Evolutionary conservation across 2,329 filamentous ascomycete species (phyloP), one percentile per base, ranked within the genome.

Genomic region (Lasiodiplodia sp.): DNA sequence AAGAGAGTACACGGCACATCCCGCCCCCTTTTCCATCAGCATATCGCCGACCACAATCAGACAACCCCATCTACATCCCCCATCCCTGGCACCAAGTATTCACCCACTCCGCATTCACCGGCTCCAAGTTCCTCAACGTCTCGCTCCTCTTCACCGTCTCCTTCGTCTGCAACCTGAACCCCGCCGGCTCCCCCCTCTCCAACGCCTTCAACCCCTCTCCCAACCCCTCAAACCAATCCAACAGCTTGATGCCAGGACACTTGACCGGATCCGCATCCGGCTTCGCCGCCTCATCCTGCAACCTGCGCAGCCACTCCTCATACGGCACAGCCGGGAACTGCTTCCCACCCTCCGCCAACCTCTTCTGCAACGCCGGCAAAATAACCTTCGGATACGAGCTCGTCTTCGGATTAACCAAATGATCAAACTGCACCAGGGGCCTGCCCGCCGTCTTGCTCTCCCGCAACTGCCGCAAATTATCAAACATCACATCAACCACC

Each of bases 221-320:
- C 60, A 47, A 51, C 18, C 38, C 34, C 11, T 79, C 75, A 69
- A 86, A 87, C 76, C 86, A 88, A 55, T 86, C 84, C 0, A 87
- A 69, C 0, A 87, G 77, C 73, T 87, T 87, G 71, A 86, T 80
- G 0, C 83, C 80, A 5, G 86, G 85, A 70, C 87, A 88, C 18
- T 71, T 74, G 3, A 4, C 3, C 21, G 44, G 21, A 47, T 78
- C 70, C 0, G 85, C 83, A 72, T 88, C 84, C 2, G 78, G 23
- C 37, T n/a, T 25, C 0, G 25, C 40, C 47, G 60, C 60, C 18
- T 38, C 44, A 5, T 64, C 3, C 82, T 83, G 1, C 5, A 87
- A 73, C 25, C 23, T 23, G 3, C 31, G 47, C 23, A 65, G 6
- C 60, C 60, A 65, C 10, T 65, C 60, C 18, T 4, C 25, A 11